Conservation (phyloP, 2,329 filamentous ascomycete genomes). For the Rutstroemia sp. region DNA sequence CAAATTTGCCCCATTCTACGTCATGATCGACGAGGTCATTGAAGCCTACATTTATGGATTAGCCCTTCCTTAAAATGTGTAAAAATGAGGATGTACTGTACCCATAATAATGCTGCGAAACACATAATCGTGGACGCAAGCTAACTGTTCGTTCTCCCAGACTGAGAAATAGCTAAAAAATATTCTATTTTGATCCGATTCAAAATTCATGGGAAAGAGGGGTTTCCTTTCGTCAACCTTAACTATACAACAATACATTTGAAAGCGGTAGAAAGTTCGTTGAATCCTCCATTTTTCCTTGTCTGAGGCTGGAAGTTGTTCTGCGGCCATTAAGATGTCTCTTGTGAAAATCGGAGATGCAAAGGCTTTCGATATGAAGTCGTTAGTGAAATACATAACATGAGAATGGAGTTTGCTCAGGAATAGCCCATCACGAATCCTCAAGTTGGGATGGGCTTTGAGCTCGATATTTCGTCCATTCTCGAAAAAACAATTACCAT, state of each 20-base stretch:
- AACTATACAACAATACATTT: constrained; percentile 7
- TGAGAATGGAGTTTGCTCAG: constrained; percentile 7
- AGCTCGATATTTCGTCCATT: background rate
- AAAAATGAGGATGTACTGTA: background rate
- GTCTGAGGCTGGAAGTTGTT: background rate
- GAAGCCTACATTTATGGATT: background rate
- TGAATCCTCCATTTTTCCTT: constrained; percentile 1
- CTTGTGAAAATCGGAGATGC: background rate
- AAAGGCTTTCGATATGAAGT: background rate
- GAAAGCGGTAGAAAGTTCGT: constrained; percentile 12
- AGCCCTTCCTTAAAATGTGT: background rate
- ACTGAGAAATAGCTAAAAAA: constrained; percentile 8
- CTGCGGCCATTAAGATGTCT: background rate
- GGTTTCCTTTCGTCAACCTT: background rate
- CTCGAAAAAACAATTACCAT: background rate
- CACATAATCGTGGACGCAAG: constrained; percentile 10
- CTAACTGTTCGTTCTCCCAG: constrained; percentile 12
- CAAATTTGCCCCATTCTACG: background rate
- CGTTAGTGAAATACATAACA: constrained; percentile 1
- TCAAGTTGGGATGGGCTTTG: background rate
- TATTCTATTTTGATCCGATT: background rate
- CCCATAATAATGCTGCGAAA: constrained; percentile 1
- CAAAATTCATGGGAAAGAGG: background rate
- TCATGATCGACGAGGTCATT: constrained; percentile 2
- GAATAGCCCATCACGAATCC: background rate